These are phyloP conservation scores for Zygotorulaspora danielsina DNA, from an alignment of 805 yeast genomes.

Conservation along the genomic window DNA sequence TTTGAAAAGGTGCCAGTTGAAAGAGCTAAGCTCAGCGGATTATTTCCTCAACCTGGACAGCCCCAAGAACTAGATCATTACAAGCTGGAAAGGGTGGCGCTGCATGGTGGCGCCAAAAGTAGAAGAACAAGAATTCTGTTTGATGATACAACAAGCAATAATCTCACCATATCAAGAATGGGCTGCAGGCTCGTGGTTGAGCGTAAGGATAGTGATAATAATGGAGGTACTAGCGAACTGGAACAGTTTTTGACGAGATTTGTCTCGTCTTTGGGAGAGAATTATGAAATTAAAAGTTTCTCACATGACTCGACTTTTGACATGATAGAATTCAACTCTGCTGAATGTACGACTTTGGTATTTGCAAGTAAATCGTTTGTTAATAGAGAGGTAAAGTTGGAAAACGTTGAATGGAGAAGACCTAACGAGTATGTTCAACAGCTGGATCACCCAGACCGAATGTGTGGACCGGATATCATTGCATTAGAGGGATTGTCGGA, in stretches of 20 bases:
- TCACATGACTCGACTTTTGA: constrained; percentile 5
- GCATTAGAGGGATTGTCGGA: constrained; percentile 17
- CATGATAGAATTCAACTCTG: constrained; percentile 18
- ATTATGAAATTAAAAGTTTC: constrained; percentile 5
- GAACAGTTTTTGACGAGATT: constrained; percentile 6
- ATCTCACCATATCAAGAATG: constrained; percentile 26
- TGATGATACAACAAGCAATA: constrained; percentile 31
- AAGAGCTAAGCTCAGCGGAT: constrained; percentile 71
- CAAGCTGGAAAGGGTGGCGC: constrained; percentile 20
- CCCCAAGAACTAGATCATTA: constrained; percentile 37
- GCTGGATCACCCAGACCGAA: constrained; percentile 16
- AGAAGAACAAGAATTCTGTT: constrained; percentile 35
- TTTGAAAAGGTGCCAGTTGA: constrained; percentile 72
- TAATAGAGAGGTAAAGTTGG: constrained; percentile 14
- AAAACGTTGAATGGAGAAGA: constrained; percentile 23
- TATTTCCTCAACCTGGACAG: constrained; percentile 71
- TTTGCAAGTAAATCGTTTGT: constrained; percentile 24
- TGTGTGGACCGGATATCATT: constrained; percentile 23
- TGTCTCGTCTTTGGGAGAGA: constrained; percentile 11
- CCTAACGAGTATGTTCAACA: constrained; percentile 28
- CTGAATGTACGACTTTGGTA: constrained; percentile 22
- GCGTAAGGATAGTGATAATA: constrained; percentile 10
- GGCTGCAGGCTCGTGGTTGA: constrained; percentile 29
- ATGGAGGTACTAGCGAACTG: not conserved
- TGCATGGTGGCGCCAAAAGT: constrained; percentile 17